Base-by-base conservation (phyloP, 345 rosid species). In the Streptanthus diversifolius region DNA sequence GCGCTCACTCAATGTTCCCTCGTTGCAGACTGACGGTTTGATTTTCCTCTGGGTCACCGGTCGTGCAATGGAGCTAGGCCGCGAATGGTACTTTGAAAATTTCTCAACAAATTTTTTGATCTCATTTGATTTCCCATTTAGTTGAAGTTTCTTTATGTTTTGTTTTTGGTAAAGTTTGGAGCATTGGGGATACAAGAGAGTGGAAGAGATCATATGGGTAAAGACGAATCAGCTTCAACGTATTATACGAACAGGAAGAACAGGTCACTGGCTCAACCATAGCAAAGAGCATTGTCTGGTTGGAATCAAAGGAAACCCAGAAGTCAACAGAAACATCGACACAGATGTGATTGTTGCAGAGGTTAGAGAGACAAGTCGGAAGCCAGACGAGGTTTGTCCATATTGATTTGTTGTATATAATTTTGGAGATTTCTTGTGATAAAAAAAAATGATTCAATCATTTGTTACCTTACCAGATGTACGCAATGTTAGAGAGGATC, bases 51-150 rank as follows among this genome's bases (percentile, higher is more conserved):
- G 99, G 99, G 99, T 95, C 57, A 95, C 99, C 60, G 99, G 99
- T 40, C 96, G 98, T 70, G 98, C 99, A 18, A 95, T 95, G 99
- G 99, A 91, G 86, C 98, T 95, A 75, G 99, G 99, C 64, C 98
- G 99, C 12, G 99, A 95, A 74, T 95, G 99, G 99, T 95, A 58
- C 17, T 45, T 77, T 0, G 8, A 0, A 19, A 7, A 30, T 14
- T 9, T 15, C 53, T 57, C 43, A 18, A 4, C 33, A 10, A 37
- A 18, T 36, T 29, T 21, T 30, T 30, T 0, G 0, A 8, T 55
- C 2, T 59, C 56, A 7, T 71, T 4, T 57, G 13, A 3, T 35
- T 41, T 36, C 21, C 32, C 3, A 14, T 49, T 21, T 13, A 9
- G 10, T 40, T 25, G 19, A 14, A 55, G 24, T 5, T 53, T 15